Base-by-base conservation (phyloP, 192 early-diverging fungal species). In the Rhizophlyctis rosea region DNA sequence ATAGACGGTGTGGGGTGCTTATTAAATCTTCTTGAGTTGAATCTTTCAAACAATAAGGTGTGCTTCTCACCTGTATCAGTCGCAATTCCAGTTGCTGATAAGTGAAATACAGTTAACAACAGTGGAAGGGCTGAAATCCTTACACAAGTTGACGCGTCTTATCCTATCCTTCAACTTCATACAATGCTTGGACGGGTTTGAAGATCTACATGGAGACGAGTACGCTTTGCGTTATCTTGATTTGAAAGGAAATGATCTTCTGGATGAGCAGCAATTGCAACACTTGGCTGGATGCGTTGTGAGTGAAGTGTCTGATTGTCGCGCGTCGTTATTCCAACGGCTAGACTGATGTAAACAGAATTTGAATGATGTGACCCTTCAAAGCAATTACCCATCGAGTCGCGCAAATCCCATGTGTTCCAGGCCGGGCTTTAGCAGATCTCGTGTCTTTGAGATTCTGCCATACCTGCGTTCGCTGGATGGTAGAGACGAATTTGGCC, bases 81-180 rank as follows among this genome's bases (percentile, higher is more conserved):
- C 34, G 57, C n/a, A n/a, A n/a, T n/a, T n/a, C n/a, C n/a, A n/a
- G n/a, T n/a, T n/a, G n/a, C n/a, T n/a, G n/a, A n/a, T n/a, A n/a
- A n/a, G n/a, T n/a, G n/a, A n/a, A n/a, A n/a, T 13, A 11, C 58
- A 75, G 75, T 73, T 77, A 34, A 23, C 3, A 24, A 27, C 29
- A 16, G 57, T 81, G 13, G 51, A 59, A 13, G 64, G 62, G 49
- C 54, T 81, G 47, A 34, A 47, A 25, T n/a, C 25, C 4, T 63
- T 80, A 1, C 25, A 21, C 11, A 62, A 60, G 18, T 52, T 70
- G 47, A 31, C 56, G 35, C 18, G 50, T 11, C 57, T 81, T 21
- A 68, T 61, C 47, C 54, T 77, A 23, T 77, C 75, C n/a, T 81
- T 77, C 76, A 81, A 81, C 57, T 14, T 39, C 5, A 77, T 81